Percentiles rank a stretch among this genome's conserved stretches.
phyloP scores from a whole-genome alignment of 129 eudicot species.

The Lactuca saligna region DNA sequence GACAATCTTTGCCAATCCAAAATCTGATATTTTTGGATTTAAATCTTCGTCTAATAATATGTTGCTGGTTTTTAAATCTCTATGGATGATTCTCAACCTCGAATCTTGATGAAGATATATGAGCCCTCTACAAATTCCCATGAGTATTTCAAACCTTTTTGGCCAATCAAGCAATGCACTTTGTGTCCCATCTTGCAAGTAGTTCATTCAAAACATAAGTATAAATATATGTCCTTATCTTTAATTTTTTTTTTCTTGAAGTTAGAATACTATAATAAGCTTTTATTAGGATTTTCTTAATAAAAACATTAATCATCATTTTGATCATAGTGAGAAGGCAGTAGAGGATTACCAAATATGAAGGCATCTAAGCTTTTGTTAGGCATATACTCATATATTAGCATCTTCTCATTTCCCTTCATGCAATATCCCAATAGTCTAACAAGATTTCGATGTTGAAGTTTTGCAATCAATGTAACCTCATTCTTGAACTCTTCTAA shows the following conservation, averaged over 20 bases:
- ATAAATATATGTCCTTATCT: background rate
- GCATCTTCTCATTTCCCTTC: constrained; percentile 46
- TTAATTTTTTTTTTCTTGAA: no score
- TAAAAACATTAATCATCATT: background rate
- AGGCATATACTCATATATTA: constrained; percentile 58
- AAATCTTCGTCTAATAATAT: constrained; percentile 46
- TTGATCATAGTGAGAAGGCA: background rate
- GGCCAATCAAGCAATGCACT: constrained; percentile 42
- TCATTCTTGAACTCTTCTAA: constrained; percentile 61
- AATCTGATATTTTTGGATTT: constrained; percentile 51
- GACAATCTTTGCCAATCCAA: constrained; percentile 50
- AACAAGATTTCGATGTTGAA: constrained; percentile 67
- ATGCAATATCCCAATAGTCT: constrained; percentile 60
- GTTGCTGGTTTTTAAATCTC: constrained; percentile 54
- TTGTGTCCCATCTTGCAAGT: constrained; percentile 32
- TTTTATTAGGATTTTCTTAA: no score
- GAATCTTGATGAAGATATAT: constrained; percentile 68
- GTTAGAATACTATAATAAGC: background rate
- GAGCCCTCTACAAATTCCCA: constrained; percentile 58
- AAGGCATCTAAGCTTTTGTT: constrained; percentile 55
- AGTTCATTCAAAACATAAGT: constrained; percentile 3
- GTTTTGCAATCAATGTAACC: constrained; percentile 53
- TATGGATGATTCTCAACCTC: constrained; percentile 51
- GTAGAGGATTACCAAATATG: constrained; percentile 45
- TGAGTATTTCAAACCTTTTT: constrained; percentile 45